These are phyloP conservation scores for Vickermania ingenoplastis DNA, from an alignment of 208 protist species.

Conservation along the genomic window DNA sequence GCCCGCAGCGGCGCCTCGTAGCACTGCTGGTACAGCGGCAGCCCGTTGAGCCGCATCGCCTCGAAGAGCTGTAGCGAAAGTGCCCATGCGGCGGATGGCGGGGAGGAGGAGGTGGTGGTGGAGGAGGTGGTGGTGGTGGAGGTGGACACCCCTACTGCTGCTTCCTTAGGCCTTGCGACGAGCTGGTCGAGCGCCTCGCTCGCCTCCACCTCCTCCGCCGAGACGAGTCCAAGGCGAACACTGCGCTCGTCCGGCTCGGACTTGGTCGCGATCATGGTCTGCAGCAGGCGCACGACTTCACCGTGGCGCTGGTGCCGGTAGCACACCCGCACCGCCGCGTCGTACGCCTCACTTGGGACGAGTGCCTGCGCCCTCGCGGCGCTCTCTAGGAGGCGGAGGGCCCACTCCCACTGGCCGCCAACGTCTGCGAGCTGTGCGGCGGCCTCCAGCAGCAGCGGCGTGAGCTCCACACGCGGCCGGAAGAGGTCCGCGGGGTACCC, in stretches of 20 bases:
- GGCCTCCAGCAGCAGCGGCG: slow-evolving; percentile 42
- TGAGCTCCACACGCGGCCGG: slow-evolving; percentile 26
- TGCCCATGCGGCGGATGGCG: slow-evolving; percentile 17
- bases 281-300: slow-evolving; percentile 39
- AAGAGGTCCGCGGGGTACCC: slow-evolving; percentile 14
- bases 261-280: slow-evolving; percentile 32
- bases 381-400: slow-evolving; percentile 28
- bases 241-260: slow-evolving; percentile 53
- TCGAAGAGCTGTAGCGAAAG: slow-evolving; percentile 46
- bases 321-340: slow-evolving; percentile 49
- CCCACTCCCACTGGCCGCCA: slow-evolving; percentile 39
- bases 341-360: slow-evolving; percentile 54
- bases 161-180: no score
- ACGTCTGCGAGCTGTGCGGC: slow-evolving; percentile 33
- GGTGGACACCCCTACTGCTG: no score
- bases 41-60: slow-evolving; percentile 43
- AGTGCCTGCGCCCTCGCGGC: slow-evolving; percentile 30
- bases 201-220: slow-evolving; percentile 44
- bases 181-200: slow-evolving; percentile 7
- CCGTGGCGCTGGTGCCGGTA: slow-evolving; percentile 23
- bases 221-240: slow-evolving; percentile 34
- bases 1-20: slow-evolving; percentile 63
- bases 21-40: slow-evolving; percentile 57
- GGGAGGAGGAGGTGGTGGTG: neutral
- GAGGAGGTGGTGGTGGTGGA: no score